Evolutionary conservation across 2,329 filamentous ascomycete species (phyloP), one percentile per base, ranked within the genome.

Genomic region (Blumeria hordei): DNA sequence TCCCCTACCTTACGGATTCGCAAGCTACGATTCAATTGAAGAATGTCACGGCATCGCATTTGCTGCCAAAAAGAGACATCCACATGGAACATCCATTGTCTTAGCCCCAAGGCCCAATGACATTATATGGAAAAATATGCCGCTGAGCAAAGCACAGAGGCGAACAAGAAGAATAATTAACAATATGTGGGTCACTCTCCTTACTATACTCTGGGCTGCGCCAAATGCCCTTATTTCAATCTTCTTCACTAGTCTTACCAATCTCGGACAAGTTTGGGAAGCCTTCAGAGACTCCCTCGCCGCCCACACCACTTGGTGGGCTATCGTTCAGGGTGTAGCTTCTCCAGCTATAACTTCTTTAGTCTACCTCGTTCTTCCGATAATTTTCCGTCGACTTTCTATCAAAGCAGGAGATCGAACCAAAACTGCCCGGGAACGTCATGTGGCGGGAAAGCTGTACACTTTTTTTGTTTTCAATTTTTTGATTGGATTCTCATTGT

Each of bases 401-500:
- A 82, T 88, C 58, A 78, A 78, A 60, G 84, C 85, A 4, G 92
- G 92, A 59, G 90, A 96, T 65, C 76, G 84, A 60, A 94, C 87
- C 51, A 98, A 96, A 69, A 94, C 86, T 0, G 85, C 86, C 32
- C 80, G 92, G 55, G 92, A 98, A 66, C 77, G 87, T 34, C 90
- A 96, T 67, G 92, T 98, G 54, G 75, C 92, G 57, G 81, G 79
- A 59, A 93, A 94, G 67, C 75, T 98, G 2, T 98, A 93, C 69
- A 77, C 85, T 16, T 98, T 98, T 71, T 98, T 98, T 68, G 78
- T 95, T 54, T 88, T 98, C 73, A 98, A 98, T 75, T 96, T 96
- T 65, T 69, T 98, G 55, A 72, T 98, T 60, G 81, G 96, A 56
- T 96, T 96, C 68, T 95, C 88, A 10, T 72, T 94, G 12, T 96